phyloP scores from a whole-genome alignment of 768 basidiomycete species.

The Panus rudis region DNA sequence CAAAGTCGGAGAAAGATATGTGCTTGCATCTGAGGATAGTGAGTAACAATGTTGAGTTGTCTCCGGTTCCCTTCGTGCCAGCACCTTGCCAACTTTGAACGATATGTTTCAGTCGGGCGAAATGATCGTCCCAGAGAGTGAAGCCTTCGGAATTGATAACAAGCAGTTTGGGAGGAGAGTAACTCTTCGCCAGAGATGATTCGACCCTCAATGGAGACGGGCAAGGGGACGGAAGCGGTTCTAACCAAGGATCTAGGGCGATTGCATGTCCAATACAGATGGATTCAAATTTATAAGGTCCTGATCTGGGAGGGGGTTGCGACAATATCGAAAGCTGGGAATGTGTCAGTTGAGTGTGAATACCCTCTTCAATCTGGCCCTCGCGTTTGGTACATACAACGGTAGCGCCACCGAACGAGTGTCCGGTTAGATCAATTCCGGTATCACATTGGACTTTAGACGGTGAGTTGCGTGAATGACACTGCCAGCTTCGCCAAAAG shows the following conservation, averaged over 20 bases:
- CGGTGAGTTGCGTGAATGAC: conserved; percentile 30
- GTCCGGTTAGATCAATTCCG: conserved; percentile 39
- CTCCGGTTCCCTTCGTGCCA: too few species aligned
- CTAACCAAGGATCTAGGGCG: conserved; percentile 80
- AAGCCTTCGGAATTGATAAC: conserved; percentile 76
- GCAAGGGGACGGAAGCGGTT: conserved; percentile 60
- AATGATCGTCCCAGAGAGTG: conserved; percentile 75
- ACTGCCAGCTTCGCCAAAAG: conserved; percentile 33
- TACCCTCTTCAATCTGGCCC: neutral
- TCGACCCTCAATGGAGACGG: conserved; percentile 23
- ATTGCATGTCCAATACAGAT: conserved; percentile 55
- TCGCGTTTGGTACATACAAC: conserved; percentile 28
- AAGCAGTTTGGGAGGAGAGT: conserved; percentile 28
- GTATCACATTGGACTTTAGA: conserved; percentile 26
- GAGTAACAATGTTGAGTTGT: too few species aligned
- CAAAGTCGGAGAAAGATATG: conserved; percentile 23
- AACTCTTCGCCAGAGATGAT: conserved; percentile 5
- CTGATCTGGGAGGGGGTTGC: conserved; percentile 30
- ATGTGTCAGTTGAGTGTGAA: neutral
- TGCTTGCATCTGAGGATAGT: too few species aligned
- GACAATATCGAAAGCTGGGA: conserved; percentile 52
- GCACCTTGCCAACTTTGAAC: conserved; percentile 52
- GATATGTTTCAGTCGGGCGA: conserved; percentile 46
- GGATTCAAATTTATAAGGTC: conserved; percentile 23
- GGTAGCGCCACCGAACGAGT: conserved; percentile 53